Percentiles rank a stretch among this genome's conserved stretches.
Conservation (phyloP, 2,329 filamentous ascomycete genomes). For the Aspergillus thermomutatus region DNA sequence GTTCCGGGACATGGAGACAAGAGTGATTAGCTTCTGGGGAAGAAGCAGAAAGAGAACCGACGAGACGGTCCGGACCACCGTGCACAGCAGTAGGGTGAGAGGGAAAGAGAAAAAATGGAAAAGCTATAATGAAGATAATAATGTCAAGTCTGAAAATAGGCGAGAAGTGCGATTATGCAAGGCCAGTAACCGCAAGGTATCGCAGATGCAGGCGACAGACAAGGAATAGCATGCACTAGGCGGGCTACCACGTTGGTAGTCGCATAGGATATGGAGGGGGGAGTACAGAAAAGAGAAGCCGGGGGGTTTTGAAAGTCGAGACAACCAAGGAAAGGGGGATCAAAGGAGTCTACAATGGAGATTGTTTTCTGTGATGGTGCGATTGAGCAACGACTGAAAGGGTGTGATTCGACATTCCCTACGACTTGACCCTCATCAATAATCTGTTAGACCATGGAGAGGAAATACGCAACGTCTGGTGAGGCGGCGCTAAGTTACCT, state of each 20-base stretch:
- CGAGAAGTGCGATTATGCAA: conserved; percentile 13
- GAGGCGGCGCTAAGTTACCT: conserved; percentile 19
- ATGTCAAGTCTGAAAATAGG: conserved; percentile 13
- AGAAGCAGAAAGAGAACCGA: conserved; percentile 4
- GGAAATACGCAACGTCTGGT: conserved; percentile 15
- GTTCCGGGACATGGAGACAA: neutral
- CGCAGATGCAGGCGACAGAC: conserved; percentile 15
- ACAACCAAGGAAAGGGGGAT: conserved; percentile 3
- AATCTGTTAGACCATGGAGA: conserved; percentile 1
- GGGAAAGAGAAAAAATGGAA: conserved; percentile 4
- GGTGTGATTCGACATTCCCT: conserved; percentile 1
- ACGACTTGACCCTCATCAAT: conserved; percentile 6
- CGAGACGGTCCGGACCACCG: conserved; percentile 4
- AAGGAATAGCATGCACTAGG: conserved; percentile 8
- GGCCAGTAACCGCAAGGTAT: conserved; percentile 1
- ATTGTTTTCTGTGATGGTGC: neutral
- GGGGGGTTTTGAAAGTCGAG: conserved; percentile 6
- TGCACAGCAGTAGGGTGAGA: conserved; percentile 1
- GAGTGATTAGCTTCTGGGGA: neutral
- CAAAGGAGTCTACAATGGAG: neutral
- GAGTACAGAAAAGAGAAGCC: conserved; percentile 6
- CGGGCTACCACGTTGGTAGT: conserved; percentile 13
- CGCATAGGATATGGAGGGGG: conserved; percentile 7
- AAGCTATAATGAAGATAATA: conserved; percentile 12
- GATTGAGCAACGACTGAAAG: neutral